These are phyloP conservation scores for Bacidia gigantensis DNA, from an alignment of 495 filamentous ascomycete genomes.

Conservation along the genomic window DNA sequence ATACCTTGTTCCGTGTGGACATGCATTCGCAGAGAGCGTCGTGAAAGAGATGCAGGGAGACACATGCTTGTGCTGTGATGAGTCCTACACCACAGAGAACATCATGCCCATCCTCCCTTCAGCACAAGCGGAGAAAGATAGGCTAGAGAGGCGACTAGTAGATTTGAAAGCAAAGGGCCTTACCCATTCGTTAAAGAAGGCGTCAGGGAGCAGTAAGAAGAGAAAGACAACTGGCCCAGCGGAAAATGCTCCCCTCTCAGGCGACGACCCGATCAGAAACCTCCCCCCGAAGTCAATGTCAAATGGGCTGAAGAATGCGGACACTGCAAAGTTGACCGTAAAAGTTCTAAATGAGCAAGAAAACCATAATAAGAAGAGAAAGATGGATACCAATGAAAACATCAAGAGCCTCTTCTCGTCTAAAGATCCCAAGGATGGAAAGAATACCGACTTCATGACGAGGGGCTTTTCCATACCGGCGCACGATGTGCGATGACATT, in stretches of 20 bases:
- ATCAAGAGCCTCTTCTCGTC: slow-evolving; percentile 56
- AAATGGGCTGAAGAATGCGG: slow-evolving; percentile 64
- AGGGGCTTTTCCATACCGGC: slow-evolving; percentile 55
- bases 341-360: slow-evolving; percentile 78
- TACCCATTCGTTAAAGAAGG: slow-evolving; percentile 82
- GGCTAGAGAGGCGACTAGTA: slow-evolving; percentile 47
- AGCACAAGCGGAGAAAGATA: slow-evolving; percentile 53
- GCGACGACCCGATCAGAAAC: slow-evolving; percentile 12
- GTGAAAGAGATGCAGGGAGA: slow-evolving; percentile 62
- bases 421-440: slow-evolving; percentile 35
- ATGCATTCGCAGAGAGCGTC: slow-evolving; percentile 78
- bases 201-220: slow-evolving; percentile 52
- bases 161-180: slow-evolving; percentile 55
- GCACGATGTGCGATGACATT: slow-evolving; percentile 14
- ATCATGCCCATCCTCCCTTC: slow-evolving; percentile 70
- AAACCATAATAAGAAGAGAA: slow-evolving; percentile 65
- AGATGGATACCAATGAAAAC: slow-evolving; percentile 52
- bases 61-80: slow-evolving; percentile 61
- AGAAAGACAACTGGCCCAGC: slow-evolving; percentile 32
- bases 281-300: slow-evolving; percentile 5
- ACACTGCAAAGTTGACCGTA: slow-evolving; percentile 71
- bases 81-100: slow-evolving; percentile 59
- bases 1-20: slow-evolving; percentile 89
- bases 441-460: slow-evolving; percentile 62
- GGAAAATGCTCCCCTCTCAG: slow-evolving; percentile 19